Conservation (phyloP, 2,329 filamentous ascomycete species). For the Colletotrichum sp. region DNA sequence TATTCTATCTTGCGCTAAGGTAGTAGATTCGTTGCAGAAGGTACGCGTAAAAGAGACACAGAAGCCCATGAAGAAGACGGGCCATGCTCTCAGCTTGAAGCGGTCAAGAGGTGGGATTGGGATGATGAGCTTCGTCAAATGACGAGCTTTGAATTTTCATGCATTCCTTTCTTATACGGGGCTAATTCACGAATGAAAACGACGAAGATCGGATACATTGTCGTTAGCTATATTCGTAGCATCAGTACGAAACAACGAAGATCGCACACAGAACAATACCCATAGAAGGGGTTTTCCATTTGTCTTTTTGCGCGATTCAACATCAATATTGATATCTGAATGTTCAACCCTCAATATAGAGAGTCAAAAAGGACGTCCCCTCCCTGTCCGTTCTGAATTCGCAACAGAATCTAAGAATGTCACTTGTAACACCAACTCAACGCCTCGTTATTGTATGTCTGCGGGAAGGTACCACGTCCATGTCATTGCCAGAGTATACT, state of each 20-base stretch:
- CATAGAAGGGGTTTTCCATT: not conserved
- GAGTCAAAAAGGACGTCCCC: not conserved
- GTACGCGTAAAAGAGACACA: not conserved
- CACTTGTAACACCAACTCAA: accelerated
- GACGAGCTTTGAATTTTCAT: accelerated
- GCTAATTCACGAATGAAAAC: accelerated
- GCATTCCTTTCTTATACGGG: not conserved
- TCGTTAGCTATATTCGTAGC: accelerated
- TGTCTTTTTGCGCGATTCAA: not conserved
- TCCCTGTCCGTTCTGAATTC: not conserved
- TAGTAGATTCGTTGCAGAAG: not conserved
- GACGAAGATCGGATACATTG: not conserved
- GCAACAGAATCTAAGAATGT: not conserved
- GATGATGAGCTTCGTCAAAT: accelerated
- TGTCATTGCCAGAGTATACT: not conserved
- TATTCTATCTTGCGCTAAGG: not conserved
- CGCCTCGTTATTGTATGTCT: not conserved
- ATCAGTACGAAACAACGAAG: too few species aligned
- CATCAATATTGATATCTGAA: not conserved
- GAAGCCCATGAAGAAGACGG: not conserved
- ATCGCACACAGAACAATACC: not conserved
- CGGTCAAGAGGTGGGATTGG: not conserved
- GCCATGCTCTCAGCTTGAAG: not conserved
- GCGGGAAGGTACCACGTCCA: not conserved
- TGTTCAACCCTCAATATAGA: not conserved